A percentile compares a stretch with the other conserved stretches of the same genome.
Conservation (phyloP, 208 protist species). For the Wallacemonas sp. region DNA sequence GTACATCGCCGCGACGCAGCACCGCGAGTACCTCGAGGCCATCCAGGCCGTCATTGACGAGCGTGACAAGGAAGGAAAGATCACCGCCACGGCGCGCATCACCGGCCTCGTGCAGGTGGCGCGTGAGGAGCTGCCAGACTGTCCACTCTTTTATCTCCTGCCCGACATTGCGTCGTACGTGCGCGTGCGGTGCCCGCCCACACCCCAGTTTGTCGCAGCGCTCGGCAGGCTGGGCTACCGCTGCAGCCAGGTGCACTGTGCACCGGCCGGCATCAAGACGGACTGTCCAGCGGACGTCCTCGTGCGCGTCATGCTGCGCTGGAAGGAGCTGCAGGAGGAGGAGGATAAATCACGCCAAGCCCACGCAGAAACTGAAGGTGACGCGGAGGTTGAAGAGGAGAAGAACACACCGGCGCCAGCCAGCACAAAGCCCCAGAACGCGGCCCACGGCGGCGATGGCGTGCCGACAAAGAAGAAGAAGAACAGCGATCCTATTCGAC, state of each 20-base stretch:
- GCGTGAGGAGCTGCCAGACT: constrained; percentile 87
- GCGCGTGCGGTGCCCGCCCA: constrained; percentile 74
- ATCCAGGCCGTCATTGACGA: constrained; percentile 71
- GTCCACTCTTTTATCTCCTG: constrained; percentile 86
- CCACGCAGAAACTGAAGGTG: no score
- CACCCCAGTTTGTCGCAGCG: constrained; percentile 70
- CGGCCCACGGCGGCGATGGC: constrained; percentile 1
- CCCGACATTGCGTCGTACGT: constrained; percentile 76
- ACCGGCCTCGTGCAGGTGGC: constrained; percentile 79
- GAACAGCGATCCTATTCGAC: constrained; percentile 15
- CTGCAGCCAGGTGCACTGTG: constrained; percentile 92
- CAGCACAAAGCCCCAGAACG: no score
- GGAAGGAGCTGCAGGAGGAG: constrained; percentile 48
- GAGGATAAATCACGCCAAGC: constrained; percentile 10
- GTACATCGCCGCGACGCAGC: constrained; percentile 92
- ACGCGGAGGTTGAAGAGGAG: no score
- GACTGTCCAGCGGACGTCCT: constrained; percentile 88
- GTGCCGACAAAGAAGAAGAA: constrained; percentile 14
- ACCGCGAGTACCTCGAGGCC: constrained; percentile 67
- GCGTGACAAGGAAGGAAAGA: constrained; percentile 49
- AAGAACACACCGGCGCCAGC: no score
- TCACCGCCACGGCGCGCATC: constrained; percentile 76
- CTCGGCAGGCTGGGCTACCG: constrained; percentile 83
- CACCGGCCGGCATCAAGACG: constrained; percentile 89
- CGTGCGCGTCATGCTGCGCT: constrained; percentile 84